Evolutionary conservation across 495 filamentous ascomycete species (phyloP).

Genomic region (Hypoxylon perforatum): DNA sequence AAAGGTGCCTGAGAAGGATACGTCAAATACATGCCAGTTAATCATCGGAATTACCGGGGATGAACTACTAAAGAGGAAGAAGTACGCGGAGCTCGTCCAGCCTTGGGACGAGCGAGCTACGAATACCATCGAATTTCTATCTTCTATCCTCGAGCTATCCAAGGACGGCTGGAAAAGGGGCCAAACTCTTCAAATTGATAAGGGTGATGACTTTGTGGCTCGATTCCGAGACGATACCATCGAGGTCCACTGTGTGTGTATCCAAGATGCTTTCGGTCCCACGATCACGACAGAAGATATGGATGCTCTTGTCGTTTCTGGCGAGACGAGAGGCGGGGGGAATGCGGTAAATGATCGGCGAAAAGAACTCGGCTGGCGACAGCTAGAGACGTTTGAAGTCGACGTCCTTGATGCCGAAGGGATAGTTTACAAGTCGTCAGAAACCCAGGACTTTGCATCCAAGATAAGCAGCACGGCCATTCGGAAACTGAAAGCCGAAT

Average conservation of each 20-base stretch:
- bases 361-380: conserved; percentile 78
- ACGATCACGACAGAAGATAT: conserved; percentile 86
- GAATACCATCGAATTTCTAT: conserved; percentile 75
- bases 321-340: conserved; percentile 86
- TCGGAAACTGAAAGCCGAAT: conserved; percentile 59
- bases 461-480: conserved; percentile 92
- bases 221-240: conserved; percentile 57
- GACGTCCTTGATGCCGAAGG: conserved; percentile 83
- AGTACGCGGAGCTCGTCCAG: conserved; percentile 81
- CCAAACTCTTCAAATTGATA: conserved; percentile 23
- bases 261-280: conserved; percentile 90
- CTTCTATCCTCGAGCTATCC: conserved; percentile 70
- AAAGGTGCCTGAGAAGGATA: conserved; percentile 57
- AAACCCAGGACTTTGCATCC: conserved; percentile 70
- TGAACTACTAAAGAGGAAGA: conserved; percentile 85
- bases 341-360: conserved; percentile 84
- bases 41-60: conserved; percentile 91
- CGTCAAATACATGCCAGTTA: conserved; percentile 60
- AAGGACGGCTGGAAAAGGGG: conserved; percentile 51
- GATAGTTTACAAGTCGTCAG: conserved; percentile 55
- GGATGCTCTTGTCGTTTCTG: conserved; percentile 86
- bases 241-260: conserved; percentile 78
- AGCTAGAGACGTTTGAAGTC: conserved; percentile 87
- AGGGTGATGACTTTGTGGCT: conserved; percentile 52
- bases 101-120: conserved; percentile 78